Percentiles rank a stretch among this genome's conserved stretches.
Conservation (phyloP, 1,284 basidiomycete species). For the Gymnopus androsaceus region DNA sequence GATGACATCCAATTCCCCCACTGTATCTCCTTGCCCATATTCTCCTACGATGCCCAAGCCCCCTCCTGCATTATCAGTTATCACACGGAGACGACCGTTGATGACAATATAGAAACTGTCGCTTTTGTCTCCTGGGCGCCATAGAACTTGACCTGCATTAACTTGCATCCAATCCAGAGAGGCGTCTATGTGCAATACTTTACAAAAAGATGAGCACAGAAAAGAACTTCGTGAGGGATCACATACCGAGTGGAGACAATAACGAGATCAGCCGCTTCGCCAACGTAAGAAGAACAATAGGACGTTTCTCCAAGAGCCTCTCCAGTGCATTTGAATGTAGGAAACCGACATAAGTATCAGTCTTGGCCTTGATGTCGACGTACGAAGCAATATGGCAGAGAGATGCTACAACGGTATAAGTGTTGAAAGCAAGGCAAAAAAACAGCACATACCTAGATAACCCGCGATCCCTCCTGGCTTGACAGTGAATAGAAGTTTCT, state of each 20-base stretch:
- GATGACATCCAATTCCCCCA: constrained; percentile 96
- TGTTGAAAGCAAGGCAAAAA: neutral
- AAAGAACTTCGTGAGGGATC: neutral
- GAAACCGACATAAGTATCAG: constrained; percentile 96
- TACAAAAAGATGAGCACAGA: constrained; percentile 4
- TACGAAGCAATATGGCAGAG: constrained; percentile 92
- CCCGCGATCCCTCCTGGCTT: constrained; percentile 98
- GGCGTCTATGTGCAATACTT: constrained; percentile 95
- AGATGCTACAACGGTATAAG: constrained; percentile 58
- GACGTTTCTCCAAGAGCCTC: constrained; percentile 87
- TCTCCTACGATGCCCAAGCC: constrained; percentile 86
- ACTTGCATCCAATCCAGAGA: constrained; percentile 99
- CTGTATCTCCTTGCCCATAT: constrained; percentile 90
- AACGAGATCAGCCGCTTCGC: constrained; percentile 94
- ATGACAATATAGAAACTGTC: constrained; percentile 99
- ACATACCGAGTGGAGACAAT: constrained; percentile 84
- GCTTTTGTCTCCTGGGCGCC: constrained; percentile 86
- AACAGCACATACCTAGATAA: constrained; percentile 69
- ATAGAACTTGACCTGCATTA: constrained; percentile 89
- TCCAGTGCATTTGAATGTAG: constrained; percentile 89
- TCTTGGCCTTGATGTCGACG: constrained; percentile 95
- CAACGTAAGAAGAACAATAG: constrained; percentile 94
- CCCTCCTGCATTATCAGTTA: constrained; percentile 68
- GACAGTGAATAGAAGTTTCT: constrained; percentile 87
- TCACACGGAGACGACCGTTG: constrained; percentile 91